These are phyloP conservation scores for Botrytis tulipae DNA, from an alignment of 2,329 filamentous ascomycete species.

Conservation along the genomic window DNA sequence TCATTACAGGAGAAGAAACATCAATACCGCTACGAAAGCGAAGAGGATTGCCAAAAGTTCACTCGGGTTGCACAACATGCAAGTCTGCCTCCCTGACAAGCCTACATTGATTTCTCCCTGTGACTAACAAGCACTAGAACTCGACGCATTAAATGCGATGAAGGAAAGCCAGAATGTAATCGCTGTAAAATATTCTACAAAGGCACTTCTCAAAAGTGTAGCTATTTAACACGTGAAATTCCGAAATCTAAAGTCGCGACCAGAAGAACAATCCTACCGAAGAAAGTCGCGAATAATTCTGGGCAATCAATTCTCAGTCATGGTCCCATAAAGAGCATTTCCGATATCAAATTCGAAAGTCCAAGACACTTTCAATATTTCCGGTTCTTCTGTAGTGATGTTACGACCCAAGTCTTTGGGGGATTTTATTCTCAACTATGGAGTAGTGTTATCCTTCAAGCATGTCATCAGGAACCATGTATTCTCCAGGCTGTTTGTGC, in stretches of 20 bases:
- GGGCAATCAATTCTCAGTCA: too few species aligned
- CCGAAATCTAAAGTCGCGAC: not conserved
- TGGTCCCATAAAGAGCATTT: not conserved
- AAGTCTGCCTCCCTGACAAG: conserved; percentile 9
- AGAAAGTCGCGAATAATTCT: not conserved
- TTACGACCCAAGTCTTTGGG: conserved; percentile 3
- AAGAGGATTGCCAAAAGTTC: conserved; percentile 14
- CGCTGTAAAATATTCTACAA: conserved; percentile 16
- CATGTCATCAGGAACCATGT: conserved; percentile 10
- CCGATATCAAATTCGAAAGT: conserved; percentile 8
- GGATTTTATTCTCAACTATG: conserved; percentile 14
- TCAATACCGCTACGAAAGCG: conserved; percentile 2
- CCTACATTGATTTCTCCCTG: not conserved
- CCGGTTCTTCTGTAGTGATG: conserved; percentile 17
- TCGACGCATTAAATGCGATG: conserved; percentile 20
- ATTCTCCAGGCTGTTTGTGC: conserved; percentile 16
- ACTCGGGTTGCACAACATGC: conserved; percentile 15
- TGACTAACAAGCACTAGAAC: not conserved
- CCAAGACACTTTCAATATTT: conserved; percentile 10
- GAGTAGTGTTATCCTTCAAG: conserved; percentile 11
- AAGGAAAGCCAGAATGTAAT: conserved; percentile 12
- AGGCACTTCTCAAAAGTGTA: conserved; percentile 13
- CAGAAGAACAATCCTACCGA: conserved; percentile 6
- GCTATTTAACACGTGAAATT: conserved; percentile 12
- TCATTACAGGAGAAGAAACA: not conserved